These are phyloP conservation scores for Phytophthora melonis DNA, from an alignment of 352 stramenopile species.

Conservation along the genomic window DNA sequence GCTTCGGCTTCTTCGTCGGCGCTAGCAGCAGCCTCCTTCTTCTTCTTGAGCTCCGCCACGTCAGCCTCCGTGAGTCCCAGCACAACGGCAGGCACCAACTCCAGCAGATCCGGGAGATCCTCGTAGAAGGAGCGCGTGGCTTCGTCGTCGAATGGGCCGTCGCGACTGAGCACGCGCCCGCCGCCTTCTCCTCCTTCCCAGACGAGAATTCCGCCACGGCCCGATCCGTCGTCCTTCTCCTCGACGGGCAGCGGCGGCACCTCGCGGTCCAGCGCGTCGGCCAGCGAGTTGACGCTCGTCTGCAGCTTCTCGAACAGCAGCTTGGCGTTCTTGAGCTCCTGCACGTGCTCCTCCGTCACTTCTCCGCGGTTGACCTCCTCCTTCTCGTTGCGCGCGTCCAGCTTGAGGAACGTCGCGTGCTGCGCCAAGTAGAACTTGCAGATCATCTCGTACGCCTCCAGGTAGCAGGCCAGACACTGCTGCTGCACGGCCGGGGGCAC, in stretches of 20 bases:
- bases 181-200: constrained; percentile 84
- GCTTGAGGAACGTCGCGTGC: constrained; percentile 90
- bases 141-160: constrained; percentile 96
- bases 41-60: constrained; percentile 87
- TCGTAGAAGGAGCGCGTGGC: constrained; percentile 97
- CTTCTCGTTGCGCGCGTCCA: constrained; percentile 95
- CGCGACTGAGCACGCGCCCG: constrained; percentile 67
- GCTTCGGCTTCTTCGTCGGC: constrained; percentile 54
- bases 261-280: constrained; percentile 81
- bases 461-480: constrained; percentile 81
- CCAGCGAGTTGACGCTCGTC: constrained; percentile 83
- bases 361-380: constrained; percentile 88
- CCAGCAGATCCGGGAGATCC: constrained; percentile 96
- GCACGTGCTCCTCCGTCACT: constrained; percentile 72
- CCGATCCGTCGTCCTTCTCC: constrained; percentile 66
- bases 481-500: constrained; percentile 74
- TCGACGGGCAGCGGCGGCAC: constrained; percentile 72
- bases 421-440: constrained; percentile 92
- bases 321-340: constrained; percentile 80
- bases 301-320: constrained; percentile 88
- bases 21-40: constrained; percentile 61
- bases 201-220: constrained; percentile 58
- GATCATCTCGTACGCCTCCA: constrained; percentile 91
- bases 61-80: constrained; percentile 92
- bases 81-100: constrained; percentile 94